Evolutionary conservation across 768 basidiomycete genomes (phyloP).

Genomic region (Boletus sp.): DNA sequence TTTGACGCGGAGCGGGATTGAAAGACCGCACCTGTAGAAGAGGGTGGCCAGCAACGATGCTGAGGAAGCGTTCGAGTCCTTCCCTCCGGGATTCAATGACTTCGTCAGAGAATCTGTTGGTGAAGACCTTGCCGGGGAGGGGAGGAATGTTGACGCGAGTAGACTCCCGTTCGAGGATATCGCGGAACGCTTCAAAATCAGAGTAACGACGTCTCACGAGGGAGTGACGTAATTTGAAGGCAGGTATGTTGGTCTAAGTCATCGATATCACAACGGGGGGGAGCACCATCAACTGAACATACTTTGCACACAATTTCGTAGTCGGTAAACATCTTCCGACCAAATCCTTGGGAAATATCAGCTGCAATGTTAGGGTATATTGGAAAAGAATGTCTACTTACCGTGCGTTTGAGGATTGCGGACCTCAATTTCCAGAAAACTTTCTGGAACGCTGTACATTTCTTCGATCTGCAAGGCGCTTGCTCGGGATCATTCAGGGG

Average conservation of each 20-base stretch:
- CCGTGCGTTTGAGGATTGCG: conserved; percentile 97
- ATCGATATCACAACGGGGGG: background rate
- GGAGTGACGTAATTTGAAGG: conserved; percentile 95
- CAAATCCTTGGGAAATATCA: conserved; percentile 57
- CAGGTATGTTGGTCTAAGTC: conserved; percentile 92
- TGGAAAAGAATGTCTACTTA: conserved; percentile 23
- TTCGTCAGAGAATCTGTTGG: conserved; percentile 96
- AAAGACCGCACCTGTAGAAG: conserved; percentile 73
- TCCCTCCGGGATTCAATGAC: conserved; percentile 91
- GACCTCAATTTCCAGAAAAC: conserved; percentile 96
- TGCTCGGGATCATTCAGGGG: conserved; percentile 34
- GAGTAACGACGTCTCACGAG: conserved; percentile 86
- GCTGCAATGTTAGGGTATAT: background rate
- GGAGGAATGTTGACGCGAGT: conserved; percentile 98
- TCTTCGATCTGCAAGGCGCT: conserved; percentile 76
- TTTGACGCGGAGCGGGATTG: background rate
- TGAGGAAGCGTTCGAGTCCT: conserved; percentile 91
- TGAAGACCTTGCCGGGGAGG: conserved; percentile 97
- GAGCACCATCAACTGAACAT: conserved; percentile 2
- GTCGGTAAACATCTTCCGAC: conserved; percentile 99
- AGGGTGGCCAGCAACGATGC: conserved; percentile 96
- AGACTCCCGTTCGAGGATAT: conserved; percentile 95
- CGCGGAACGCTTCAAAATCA: conserved; percentile 95
- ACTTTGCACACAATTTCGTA: conserved; percentile 99
- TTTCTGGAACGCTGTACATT: conserved; percentile 97